Conservation (phyloP, 202 grass and related monocot genomes). For the Panicum virgatum region DNA sequence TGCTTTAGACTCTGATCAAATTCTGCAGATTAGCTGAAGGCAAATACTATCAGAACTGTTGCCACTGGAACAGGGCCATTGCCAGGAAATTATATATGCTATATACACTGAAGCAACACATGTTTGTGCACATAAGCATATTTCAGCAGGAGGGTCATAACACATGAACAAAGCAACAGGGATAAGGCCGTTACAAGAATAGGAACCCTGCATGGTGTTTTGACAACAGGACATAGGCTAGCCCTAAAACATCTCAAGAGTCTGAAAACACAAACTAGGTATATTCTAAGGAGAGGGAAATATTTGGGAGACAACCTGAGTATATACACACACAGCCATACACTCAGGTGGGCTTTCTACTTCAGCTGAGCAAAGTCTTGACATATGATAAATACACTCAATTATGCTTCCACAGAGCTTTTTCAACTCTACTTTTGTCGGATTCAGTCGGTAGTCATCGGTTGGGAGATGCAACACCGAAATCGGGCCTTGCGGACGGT, state of each 20-base stretch:
- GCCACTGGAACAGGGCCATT: constrained; percentile 12
- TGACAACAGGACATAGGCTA: constrained; percentile 28
- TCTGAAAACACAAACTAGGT: constrained; percentile 41
- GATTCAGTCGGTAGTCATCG: constrained; percentile 75
- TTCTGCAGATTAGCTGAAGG: neutral
- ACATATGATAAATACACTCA: constrained; percentile 47
- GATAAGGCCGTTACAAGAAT: constrained; percentile 29
- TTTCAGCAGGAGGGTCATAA: constrained; percentile 32
- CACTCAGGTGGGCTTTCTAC: constrained; percentile 49
- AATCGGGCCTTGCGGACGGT: constrained; percentile 80
- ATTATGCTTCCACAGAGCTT: constrained; percentile 31
- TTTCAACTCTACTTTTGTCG: constrained; percentile 2
- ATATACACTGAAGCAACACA: constrained; percentile 42
- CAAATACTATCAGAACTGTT: neutral
- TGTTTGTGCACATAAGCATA: constrained; percentile 28
- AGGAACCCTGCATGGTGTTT: constrained; percentile 36
- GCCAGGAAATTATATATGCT: constrained; percentile 31
- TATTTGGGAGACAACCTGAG: constrained; percentile 39
- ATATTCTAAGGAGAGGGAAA: constrained; percentile 32
- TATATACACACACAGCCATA: constrained; percentile 21
- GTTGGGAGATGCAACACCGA: constrained; percentile 80
- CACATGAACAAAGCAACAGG: constrained; percentile 36
- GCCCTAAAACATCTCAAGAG: constrained; percentile 32
- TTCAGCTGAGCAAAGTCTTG: constrained; percentile 37
- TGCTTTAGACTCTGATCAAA: neutral